Percentiles rank a stretch among this genome's conserved stretches.
Conservation (phyloP, 2,329 filamentous ascomycete genomes). For the Fusarium lateritium region DNA sequence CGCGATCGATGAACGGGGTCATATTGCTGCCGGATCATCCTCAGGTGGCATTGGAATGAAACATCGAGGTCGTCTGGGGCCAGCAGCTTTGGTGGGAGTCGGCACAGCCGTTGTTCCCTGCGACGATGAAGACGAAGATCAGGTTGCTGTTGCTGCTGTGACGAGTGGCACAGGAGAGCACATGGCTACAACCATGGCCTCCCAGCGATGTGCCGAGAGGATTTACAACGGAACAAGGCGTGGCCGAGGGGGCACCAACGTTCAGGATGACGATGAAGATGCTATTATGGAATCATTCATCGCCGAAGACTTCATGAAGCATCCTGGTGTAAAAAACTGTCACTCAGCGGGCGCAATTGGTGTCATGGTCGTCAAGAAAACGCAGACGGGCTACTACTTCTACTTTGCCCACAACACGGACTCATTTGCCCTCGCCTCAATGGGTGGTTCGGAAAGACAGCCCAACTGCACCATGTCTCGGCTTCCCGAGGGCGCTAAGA, state of each 20-base stretch:
- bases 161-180: slow-evolving; percentile 98
- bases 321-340: slow-evolving; percentile 86
- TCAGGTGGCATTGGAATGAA: slow-evolving; percentile 99
- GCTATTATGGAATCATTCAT: slow-evolving; percentile 83
- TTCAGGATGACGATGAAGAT: slow-evolving; percentile 82
- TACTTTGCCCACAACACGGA: slow-evolving; percentile 99
- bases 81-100: slow-evolving; percentile 92
- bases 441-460: slow-evolving; percentile 82
- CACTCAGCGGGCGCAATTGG: slow-evolving; percentile 91
- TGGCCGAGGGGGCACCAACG: slow-evolving; percentile 71
- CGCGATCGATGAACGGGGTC: slow-evolving; percentile 86
- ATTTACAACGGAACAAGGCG: slow-evolving; percentile 80
- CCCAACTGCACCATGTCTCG: slow-evolving; percentile 93
- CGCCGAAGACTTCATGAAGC: slow-evolving; percentile 90
- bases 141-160: slow-evolving; percentile 82
- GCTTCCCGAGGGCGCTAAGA: slow-evolving; percentile 66
- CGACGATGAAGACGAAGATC: slow-evolving; percentile 77
- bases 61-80: slow-evolving; percentile 89
- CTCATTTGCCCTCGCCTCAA: slow-evolving; percentile 86
- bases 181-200: slow-evolving; percentile 96
- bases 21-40: slow-evolving; percentile 94
- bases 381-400: slow-evolving; percentile 80
- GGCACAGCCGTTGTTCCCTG: slow-evolving; percentile 90
- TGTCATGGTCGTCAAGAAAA: slow-evolving; percentile 91
- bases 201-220: slow-evolving; percentile 86